phyloP scores from a whole-genome alignment of 1,139 yeast species.

The Diutina catenulata region DNA sequence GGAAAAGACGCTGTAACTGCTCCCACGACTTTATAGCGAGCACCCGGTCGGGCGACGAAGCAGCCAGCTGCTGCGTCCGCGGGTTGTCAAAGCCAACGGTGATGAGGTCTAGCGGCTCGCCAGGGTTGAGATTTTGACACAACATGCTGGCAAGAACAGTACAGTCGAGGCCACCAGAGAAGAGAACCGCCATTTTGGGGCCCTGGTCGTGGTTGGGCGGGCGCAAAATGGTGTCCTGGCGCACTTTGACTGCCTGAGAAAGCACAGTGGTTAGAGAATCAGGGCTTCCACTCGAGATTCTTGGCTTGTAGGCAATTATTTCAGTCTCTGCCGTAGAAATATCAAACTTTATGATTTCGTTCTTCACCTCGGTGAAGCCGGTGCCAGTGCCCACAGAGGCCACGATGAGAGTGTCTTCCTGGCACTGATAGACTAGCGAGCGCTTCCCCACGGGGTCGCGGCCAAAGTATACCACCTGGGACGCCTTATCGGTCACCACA shows the following conservation, averaged over 20 bases:
- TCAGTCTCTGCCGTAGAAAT: constrained; percentile 7
- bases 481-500: constrained; percentile 29
- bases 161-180: constrained; percentile 94
- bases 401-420: constrained; percentile 25
- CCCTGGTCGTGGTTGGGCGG: constrained; percentile 33
- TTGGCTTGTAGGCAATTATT: constrained; percentile 12
- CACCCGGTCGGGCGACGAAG: constrained; percentile 71
- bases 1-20: constrained; percentile 22
- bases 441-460: constrained; percentile 77
- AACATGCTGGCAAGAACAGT: constrained; percentile 52
- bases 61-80: constrained; percentile 51
- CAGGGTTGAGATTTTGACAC: constrained; percentile 15
- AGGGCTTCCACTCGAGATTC: not conserved
- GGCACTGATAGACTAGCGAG: constrained; percentile 40
- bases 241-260: constrained; percentile 10
- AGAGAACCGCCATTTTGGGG: constrained; percentile 47
- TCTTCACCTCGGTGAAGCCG: constrained; percentile 15
- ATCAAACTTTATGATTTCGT: constrained; percentile 34
- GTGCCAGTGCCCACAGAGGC: constrained; percentile 29
- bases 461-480: constrained; percentile 52
- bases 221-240: constrained; percentile 52
- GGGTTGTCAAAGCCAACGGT: constrained; percentile 93
- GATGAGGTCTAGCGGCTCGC: constrained; percentile 44
- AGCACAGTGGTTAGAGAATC: not conserved
- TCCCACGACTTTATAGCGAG: constrained; percentile 56